Evolutionary conservation across 352 stramenopile genomes (phyloP), one percentile per base, ranked within the genome.

Genomic region (Phytopythium montanum): DNA sequence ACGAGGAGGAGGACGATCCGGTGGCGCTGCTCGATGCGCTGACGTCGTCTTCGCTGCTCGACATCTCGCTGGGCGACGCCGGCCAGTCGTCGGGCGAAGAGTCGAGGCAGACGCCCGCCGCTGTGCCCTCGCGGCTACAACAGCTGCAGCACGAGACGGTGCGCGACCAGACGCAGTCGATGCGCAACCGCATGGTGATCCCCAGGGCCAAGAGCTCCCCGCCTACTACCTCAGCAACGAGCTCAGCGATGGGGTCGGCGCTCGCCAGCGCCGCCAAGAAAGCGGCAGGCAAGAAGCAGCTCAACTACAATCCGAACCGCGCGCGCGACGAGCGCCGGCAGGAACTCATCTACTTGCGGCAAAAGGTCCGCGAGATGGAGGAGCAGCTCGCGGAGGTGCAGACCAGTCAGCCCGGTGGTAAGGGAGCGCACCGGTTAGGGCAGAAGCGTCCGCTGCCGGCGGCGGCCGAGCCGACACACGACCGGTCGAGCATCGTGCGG

Each of bases 271-370:
- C 45, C 2, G 9, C 59, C 34, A 75, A 75, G 64, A 71, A 74
- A 60, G 33, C 34, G 12, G 21, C 34, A 0, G 36, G 21, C 44
- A 58, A 58, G 57, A 56, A 57, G 33, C 38, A 23, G 49, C 46
- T 41, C 33, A 58, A 51, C 28, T 58, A 51, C 36, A 58, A 77
- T 48, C 70, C 66, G 7, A 75, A 75, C 25, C 66, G 65, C 34
- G 70, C 69, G 14, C 64, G 70, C 13, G 67, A 78, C 25, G 70
- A 68, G 38, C 70, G 70, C 12, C 36, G 60, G 26, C 65, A 75
- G 38, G 70, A 80, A 49, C 66, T 80, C 41, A 62, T 64, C 13
- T 73, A 67, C 50, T 44, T 80, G 14, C 62, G 46, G 34, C 64
- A 74, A 25, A 61, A 69, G 42, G 68, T 72, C 31, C 56, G 54